These are phyloP conservation scores for Candida piceae DNA, from an alignment of 805 yeast species.

Conservation along the genomic window DNA sequence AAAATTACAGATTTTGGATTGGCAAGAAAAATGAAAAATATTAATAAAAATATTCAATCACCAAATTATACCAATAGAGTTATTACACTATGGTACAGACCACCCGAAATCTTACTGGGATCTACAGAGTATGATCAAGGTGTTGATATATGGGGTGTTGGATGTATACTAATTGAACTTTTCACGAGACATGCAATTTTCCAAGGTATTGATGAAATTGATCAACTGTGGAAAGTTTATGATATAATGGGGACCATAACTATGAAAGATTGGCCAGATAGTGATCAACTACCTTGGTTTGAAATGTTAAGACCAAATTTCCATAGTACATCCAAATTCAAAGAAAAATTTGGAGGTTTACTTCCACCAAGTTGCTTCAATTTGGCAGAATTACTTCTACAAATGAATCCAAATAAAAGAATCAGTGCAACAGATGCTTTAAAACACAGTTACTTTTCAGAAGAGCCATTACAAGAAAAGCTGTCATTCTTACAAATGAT, in stretches of 20 bases:
- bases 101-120: conserved; percentile 89
- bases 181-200: conserved; percentile 72
- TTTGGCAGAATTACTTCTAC: conserved; percentile 57
- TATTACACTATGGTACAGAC: conserved; percentile 95
- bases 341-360: conserved; percentile 34
- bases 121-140: conserved; percentile 86
- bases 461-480: conserved; percentile 61
- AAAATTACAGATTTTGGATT: conserved; percentile 81
- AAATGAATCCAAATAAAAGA: conserved; percentile 65
- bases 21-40: conserved; percentile 67
- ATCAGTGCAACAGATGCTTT: conserved; percentile 68
- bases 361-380: conserved; percentile 54
- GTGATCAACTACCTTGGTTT: conserved; percentile 87
- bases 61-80: conserved; percentile 93
- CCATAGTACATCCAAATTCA: conserved; percentile 34
- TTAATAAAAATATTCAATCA: conserved; percentile 41
- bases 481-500: conserved; percentile 49
- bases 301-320: conserved; percentile 67
- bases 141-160: conserved; percentile 96
- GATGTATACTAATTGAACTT: conserved; percentile 82
- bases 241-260: conserved; percentile 86
- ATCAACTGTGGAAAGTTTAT: conserved; percentile 73
- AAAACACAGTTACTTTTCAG: conserved; percentile 62
- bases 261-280: conserved; percentile 66
- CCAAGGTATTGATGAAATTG: conserved; percentile 84